Base-by-base conservation (phyloP, 1,139 yeast species). In the Taphrina pruni region DNA sequence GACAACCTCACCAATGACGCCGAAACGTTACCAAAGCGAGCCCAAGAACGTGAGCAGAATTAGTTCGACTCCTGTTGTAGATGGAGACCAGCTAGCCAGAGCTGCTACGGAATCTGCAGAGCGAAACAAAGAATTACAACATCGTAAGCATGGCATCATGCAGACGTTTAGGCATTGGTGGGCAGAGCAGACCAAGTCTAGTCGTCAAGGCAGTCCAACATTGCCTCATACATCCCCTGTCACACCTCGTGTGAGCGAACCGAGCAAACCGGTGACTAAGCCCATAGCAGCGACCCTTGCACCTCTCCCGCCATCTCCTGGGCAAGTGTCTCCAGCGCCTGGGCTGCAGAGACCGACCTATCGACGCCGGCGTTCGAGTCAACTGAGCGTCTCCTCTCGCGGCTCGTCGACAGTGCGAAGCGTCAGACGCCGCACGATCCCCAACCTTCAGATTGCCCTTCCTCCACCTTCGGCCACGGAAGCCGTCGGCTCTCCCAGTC, bases 121-220 rank as follows among this genome's bases (percentile, higher is more conserved):
- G 20, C 61, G 60, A 11, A 32, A 39, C n/a, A 54, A 55, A 48
- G 67, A 54, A 3, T 41, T 64, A 3, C 61, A 48, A 11, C 45
- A 45, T 21, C 54, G 67, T 20, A 64, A 64, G 56, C 54, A 64
- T 8, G 60, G 61, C 3, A 55, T 64, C 17, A 20, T 64, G 46
- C 61, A 56, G 8, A 64, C 61, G 17, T 38, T 64, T 38, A 54
- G 45, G 21, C 55, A 54, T 20, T 64, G 67, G 67, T 64, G 60
- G 67, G 54, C 67, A 3, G 61, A 55, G 8, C 67, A 64, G 11
- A 36, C 60, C 17, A 46, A 58, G 35, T 41, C 67, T 50, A 7
- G 8, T 48, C 45, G 52, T 35, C 38, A 43, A 43, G 21, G 36
- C 21, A 32, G 60, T 43, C 60, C 39, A 20, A 17, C 46, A 35